These are phyloP conservation scores for Spergularia bocconei DNA, from an alignment of 148 eudicot species.

Conservation along the genomic window DNA sequence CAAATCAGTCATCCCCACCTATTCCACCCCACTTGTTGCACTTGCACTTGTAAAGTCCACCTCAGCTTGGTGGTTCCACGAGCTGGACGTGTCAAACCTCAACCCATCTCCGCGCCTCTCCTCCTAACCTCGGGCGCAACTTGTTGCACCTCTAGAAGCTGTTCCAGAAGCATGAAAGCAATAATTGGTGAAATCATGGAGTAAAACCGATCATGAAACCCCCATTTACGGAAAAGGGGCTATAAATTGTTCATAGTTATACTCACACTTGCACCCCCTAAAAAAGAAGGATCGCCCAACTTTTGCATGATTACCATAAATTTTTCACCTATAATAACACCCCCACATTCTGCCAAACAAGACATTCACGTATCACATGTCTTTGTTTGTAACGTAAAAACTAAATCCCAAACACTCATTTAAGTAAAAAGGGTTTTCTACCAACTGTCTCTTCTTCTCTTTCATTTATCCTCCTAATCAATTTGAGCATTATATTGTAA, in stretches of 20 bases:
- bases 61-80: no score
- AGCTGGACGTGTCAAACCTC: no score
- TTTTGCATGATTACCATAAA: constrained; percentile 26
- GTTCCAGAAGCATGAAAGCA: background rate
- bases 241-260: background rate
- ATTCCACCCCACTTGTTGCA: background rate
- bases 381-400: constrained; percentile 45
- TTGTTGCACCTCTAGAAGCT: background rate
- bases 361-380: constrained; percentile 89
- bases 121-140: no score
- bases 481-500: background rate
- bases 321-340: background rate
- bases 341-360: constrained; percentile 42
- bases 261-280: background rate
- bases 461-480: constrained; percentile 13
- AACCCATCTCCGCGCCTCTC: no score
- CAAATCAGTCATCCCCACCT: background rate
- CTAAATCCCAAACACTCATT: constrained; percentile 19
- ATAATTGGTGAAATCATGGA: constrained; percentile 8
- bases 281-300: background rate
- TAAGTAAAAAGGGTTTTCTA: background rate
- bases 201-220: background rate
- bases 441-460: constrained; percentile 10
- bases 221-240: background rate
- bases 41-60: background rate